Evolutionary conservation across 768 basidiomycete genomes (phyloP).

Genomic region (Trametes maxima): DNA sequence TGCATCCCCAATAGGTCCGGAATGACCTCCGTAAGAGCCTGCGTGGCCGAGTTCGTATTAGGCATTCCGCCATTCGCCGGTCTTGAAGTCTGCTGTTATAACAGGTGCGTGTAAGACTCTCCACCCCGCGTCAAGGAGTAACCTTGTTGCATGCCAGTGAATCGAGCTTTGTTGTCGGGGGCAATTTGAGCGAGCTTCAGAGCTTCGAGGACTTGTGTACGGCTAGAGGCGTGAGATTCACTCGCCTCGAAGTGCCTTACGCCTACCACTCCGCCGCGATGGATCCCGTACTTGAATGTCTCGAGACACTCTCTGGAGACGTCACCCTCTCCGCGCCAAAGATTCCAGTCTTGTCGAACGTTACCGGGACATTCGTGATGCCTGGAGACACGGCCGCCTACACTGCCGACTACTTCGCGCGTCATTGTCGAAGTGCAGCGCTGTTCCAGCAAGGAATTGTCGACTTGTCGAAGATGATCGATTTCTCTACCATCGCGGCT

Average conservation of each 20-base stretch:
- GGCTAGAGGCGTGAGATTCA: slow-evolving; percentile 38
- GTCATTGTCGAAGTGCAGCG: slow-evolving; percentile 62
- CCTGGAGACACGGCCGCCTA: slow-evolving; percentile 55
- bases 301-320: slow-evolving; percentile 42
- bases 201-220: slow-evolving; percentile 47
- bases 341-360: slow-evolving; percentile 65
- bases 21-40: slow-evolving; percentile 61
- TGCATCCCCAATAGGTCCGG: slow-evolving; percentile 51
- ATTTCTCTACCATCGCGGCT: slow-evolving; percentile 37
- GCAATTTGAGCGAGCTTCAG: slow-evolving; percentile 47
- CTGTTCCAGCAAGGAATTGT: slow-evolving; percentile 53
- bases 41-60: slow-evolving; percentile 34
- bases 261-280: slow-evolving; percentile 72
- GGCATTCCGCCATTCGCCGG: slow-evolving; percentile 30
- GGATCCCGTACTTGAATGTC: slow-evolving; percentile 54
- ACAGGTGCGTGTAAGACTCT: slow-evolving; percentile 36
- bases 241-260: slow-evolving; percentile 55
- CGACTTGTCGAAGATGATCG: slow-evolving; percentile 38
- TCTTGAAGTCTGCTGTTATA: slow-evolving; percentile 60
- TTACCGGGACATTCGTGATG: slow-evolving; percentile 52
- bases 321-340: slow-evolving; percentile 48
- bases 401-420: slow-evolving; percentile 53
- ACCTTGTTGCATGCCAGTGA: slow-evolving; percentile 31
- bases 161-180: slow-evolving; percentile 60
- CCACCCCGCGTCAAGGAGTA: background rate